Conservation (phyloP, 805 yeast genomes). For the Metschnikowia cerradonensis region DNA sequence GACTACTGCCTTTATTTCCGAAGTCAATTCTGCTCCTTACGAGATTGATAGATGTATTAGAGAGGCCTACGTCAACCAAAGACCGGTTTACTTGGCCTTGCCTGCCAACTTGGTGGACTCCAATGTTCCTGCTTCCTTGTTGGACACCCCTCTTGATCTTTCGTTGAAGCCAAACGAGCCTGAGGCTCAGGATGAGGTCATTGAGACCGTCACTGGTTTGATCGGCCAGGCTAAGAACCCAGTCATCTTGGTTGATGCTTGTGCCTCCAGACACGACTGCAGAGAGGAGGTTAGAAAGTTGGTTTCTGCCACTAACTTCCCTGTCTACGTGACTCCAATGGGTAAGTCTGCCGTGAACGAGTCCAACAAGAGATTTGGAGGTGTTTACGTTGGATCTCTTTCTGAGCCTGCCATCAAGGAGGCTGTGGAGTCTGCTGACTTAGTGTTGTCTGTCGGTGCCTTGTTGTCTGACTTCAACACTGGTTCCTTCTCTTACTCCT, state of each 20-base stretch:
- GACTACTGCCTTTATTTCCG: conserved; percentile 61
- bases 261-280: conserved; percentile 76
- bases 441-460: conserved; percentile 77
- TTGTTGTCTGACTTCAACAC: conserved; percentile 86
- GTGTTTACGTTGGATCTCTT: conserved; percentile 82
- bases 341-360: conserved; percentile 82
- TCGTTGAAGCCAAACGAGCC: conserved; percentile 53
- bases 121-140: conserved; percentile 50
- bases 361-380: conserved; percentile 54
- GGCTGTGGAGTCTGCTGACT: conserved; percentile 70
- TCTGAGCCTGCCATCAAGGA: conserved; percentile 69
- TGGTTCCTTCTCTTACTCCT: conserved; percentile 77
- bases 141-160: conserved; percentile 65
- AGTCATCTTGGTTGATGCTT: conserved; percentile 77
- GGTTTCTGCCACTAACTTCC: conserved; percentile 68
- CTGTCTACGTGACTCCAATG: conserved; percentile 85
- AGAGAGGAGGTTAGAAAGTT: conserved; percentile 58
- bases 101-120: conserved; percentile 79
- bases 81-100: conserved; percentile 79
- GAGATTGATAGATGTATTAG: conserved; percentile 72
- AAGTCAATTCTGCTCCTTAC: conserved; percentile 60
- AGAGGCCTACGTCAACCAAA: conserved; percentile 64
- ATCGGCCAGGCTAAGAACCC: conserved; percentile 63
- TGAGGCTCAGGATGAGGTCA: conserved; percentile 61
- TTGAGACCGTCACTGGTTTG: conserved; percentile 47